phyloP scores from a whole-genome alignment of 129 eudicot genomes.

The Helianthus tuberosus region DNA sequence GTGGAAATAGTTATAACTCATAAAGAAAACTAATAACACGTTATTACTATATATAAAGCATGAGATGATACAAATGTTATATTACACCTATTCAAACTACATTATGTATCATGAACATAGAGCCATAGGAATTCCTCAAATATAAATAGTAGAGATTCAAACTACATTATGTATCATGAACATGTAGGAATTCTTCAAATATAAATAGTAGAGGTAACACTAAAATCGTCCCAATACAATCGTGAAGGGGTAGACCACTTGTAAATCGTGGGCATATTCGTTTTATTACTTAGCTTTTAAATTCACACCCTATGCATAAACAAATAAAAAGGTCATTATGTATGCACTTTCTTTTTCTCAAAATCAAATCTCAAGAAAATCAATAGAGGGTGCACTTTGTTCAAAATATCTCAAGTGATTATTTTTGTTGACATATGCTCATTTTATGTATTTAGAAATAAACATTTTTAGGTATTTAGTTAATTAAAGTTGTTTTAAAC shows the following conservation, averaged over 20 bases:
- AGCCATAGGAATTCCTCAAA: background rate
- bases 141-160: background rate
- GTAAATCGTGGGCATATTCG: conserved; percentile 23
- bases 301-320: background rate
- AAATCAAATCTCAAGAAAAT: conserved; percentile 7
- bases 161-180: background rate
- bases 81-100: background rate
- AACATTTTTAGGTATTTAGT: no score
- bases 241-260: conserved; percentile 20
- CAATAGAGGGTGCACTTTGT: conserved; percentile 20
- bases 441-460: no score
- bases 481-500: no score
- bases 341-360: conserved; percentile 9
- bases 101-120: background rate
- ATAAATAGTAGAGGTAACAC: background rate
- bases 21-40: no score
- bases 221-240: conserved; percentile 9
- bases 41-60: no score
- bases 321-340: conserved; percentile 14
- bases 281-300: background rate
- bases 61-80: background rate
- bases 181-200: background rate
- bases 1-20: no score
- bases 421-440: background rate
- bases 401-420: background rate